Evolutionary conservation across 2,329 filamentous ascomycete species (phyloP), one percentile per base, ranked within the genome.

Genomic region (Penicillium sp.): DNA sequence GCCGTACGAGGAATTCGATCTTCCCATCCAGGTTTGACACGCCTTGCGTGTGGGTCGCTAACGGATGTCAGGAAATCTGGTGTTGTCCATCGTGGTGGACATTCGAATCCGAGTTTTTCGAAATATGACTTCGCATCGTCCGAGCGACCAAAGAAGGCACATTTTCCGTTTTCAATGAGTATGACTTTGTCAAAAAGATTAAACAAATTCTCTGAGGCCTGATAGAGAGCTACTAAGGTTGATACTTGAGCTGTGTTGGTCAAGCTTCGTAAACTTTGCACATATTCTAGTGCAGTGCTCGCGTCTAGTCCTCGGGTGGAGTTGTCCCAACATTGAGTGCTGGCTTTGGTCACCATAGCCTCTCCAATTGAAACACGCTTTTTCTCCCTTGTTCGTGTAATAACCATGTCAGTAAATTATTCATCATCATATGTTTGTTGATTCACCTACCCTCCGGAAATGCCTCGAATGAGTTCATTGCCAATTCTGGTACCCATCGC

Each of bases 341-440:
- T 86, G 1, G 85, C 83, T n/a, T 77, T 76, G 16, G 87, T 87
- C 11, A 92, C 78, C 58, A 88, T 83, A 63, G 90, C 91, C 73
- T 95, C 91, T 1, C 89, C 90, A 60, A 95, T 92, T 45, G 87
- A 90, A 5, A 96, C 91, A 70, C 92, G 86, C 77, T 95, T 93
- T 55, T 87, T 80, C 71, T 91, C 88, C 37, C 61, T 63, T 23
- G 4, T 3, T 49, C 11, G 10, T 11, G 39, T 37, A 35, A 19
- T 3, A 25, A 13, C 2, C 4, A 44, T 55, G 37, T 55, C 27
- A 49, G 25, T 11, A 16, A 42, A 27, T 43, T 35, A 25, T 25
- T 11, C n/a, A 19, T 31, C 4, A 19, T 8, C 11, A 16, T 3
- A 9, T 9, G 9, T 19, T 19, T 14, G 8, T 39, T 13, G 27